Evolutionary conservation across 495 filamentous ascomycete species (phyloP).

Genomic region (Xylaria palmicola): DNA sequence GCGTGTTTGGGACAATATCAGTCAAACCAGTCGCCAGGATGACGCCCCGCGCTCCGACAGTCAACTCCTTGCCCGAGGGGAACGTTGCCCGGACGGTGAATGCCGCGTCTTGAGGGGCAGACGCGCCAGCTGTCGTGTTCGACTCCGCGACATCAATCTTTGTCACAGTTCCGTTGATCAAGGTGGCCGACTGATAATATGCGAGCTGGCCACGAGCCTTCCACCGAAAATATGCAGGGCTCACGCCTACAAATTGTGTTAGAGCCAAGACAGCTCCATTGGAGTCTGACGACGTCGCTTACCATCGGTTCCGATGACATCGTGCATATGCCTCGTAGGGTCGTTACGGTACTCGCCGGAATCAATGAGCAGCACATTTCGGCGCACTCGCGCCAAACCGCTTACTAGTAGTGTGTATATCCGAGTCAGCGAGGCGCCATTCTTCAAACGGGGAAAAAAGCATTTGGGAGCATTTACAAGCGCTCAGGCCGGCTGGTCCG

Average conservation of each 20-base stretch:
- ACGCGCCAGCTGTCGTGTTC: neutral
- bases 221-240: conserved; percentile 50
- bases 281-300: no score
- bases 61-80: conserved; percentile 23
- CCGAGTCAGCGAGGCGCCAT: neutral
- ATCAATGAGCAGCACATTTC: conserved; percentile 54
- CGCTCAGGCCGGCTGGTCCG: conserved; percentile 40
- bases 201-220: conserved; percentile 52
- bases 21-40: conserved; percentile 56
- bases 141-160: conserved; percentile 30
- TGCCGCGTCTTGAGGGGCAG: conserved; percentile 37
- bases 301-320: conserved; percentile 60
- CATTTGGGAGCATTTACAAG: conserved; percentile 10
- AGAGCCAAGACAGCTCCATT: no score
- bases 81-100: conserved; percentile 42
- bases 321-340: conserved; percentile 56
- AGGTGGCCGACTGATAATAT: conserved; percentile 46
- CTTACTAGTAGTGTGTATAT: conserved; percentile 33
- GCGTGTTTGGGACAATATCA: conserved; percentile 53
- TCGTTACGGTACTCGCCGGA: conserved; percentile 56
- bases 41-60: conserved; percentile 49
- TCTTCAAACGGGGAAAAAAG: neutral
- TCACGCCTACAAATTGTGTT: conserved; percentile 40
- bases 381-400: conserved; percentile 53
- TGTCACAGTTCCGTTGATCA: conserved; percentile 52